phyloP scores from a whole-genome alignment of 169 alveolate species.

The Miamiensis avidus region DNA sequence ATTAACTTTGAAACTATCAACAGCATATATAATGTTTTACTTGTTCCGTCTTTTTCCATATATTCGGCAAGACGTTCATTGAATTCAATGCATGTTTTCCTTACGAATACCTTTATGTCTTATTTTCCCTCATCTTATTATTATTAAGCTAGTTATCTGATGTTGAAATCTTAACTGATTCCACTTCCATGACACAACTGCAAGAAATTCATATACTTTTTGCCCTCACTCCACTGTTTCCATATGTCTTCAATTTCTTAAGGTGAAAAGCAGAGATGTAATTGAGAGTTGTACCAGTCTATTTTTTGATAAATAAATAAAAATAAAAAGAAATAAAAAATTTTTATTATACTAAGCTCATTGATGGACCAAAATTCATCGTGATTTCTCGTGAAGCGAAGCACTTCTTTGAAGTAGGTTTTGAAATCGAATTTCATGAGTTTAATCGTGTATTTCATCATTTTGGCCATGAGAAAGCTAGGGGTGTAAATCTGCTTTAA shows the following conservation, averaged over 20 bases:
- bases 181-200: neutral
- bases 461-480: neutral
- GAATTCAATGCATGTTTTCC: neutral
- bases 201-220: neutral
- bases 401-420: neutral
- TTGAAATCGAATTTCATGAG: neutral
- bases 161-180: neutral
- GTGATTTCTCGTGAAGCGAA: neutral
- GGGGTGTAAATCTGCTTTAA: neutral
- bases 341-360: too few species aligned
- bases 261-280: neutral
- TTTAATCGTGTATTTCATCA: neutral
- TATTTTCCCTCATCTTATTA: neutral
- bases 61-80: neutral
- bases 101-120: neutral
- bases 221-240: neutral
- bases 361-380: neutral
- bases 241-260: neutral
- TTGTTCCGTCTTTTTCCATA: neutral
- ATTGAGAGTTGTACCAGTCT: neutral
- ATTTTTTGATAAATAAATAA: too few species aligned
- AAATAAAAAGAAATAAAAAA: too few species aligned
- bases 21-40: too few species aligned
- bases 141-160: neutral
- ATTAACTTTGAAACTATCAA: too few species aligned